Conservation (phyloP, 2,329 filamentous ascomycete genomes). For the Monosporascus cannonballus region DNA sequence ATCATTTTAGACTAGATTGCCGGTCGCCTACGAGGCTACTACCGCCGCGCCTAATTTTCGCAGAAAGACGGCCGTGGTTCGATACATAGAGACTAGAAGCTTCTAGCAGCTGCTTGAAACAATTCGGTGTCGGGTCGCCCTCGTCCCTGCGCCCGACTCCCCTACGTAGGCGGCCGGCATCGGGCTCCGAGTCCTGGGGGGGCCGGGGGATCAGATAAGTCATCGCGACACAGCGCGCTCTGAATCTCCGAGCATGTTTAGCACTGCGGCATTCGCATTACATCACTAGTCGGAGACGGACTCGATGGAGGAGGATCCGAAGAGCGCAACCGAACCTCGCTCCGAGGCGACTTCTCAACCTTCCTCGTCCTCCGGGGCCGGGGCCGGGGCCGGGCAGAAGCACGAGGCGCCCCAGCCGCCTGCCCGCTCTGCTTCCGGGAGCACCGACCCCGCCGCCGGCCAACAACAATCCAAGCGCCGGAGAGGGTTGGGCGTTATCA, state of each 20-base stretch:
- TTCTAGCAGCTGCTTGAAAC: too few species aligned
- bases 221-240: background rate
- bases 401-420: slow-evolving; percentile 18
- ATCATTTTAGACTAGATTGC: too few species aligned
- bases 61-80: too few species aligned
- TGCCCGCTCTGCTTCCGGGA: slow-evolving; percentile 2
- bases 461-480: slow-evolving; percentile 42
- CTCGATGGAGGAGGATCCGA: slow-evolving; percentile 25
- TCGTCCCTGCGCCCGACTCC: too few species aligned
- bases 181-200: background rate
- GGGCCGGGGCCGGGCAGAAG: slow-evolving; percentile 13
- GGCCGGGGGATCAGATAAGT: background rate
- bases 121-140: too few species aligned
- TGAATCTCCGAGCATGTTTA: background rate
- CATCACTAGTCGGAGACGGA: slow-evolving; percentile 7
- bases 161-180: too few species aligned
- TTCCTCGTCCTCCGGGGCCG: slow-evolving; percentile 16
- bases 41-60: too few species aligned
- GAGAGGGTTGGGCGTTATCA: slow-evolving; percentile 50
- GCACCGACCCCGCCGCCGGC: slow-evolving; percentile 12
- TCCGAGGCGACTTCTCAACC: slow-evolving; percentile 8
- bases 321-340: slow-evolving; percentile 16
- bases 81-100: too few species aligned
- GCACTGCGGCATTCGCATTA: background rate
- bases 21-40: too few species aligned